Evolutionary conservation across 2,329 filamentous ascomycete genomes (phyloP), one percentile per base, ranked within the genome.

Genomic region (Fusarium liriodendri): DNA sequence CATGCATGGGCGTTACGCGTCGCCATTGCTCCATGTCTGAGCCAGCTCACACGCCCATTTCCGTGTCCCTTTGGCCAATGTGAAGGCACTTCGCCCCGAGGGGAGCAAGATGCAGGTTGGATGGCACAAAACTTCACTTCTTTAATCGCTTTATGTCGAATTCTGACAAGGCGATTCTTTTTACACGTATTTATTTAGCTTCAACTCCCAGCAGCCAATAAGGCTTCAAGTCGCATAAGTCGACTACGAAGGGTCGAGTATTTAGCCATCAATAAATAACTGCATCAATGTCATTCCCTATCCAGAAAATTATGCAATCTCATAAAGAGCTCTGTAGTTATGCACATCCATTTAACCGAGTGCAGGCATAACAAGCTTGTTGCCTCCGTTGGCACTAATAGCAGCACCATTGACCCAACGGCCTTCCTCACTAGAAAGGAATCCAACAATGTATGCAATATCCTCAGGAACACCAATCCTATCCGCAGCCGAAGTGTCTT

Each of bases 111-210:
- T 35, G 27, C 40, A 20, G 27, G 58, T 40, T 27, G 9, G 38
- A 61, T n/a, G 32, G 32, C 60, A 62, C 29, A 50, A 29, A 22
- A 6, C 2, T 62, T 62, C 45, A 52, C 22, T 62, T 62, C 60
- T 33, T 37, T 25, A 37, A 62, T 54, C 32, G 13, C 32, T 25
- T 54, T 6, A 10, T 54, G 18, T 40, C 60, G 22, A 54, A 38
- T n/a, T 3, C 3, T 33, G 4, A 20, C 7, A 52, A 22, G 42
- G 38, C 32, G 45, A 62, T 52, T 22, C 45, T n/a, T 62, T 50
- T 62, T 62, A 62, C 27, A 54, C 37, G 11, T 67, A 70, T 35
- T 64, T 66, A 27, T 52, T 52, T 52, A 52, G 64, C 60, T 54
- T 63, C n/a, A 58, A 25, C 32, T 18, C 33, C 33, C 9, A 16